Percentiles rank a stretch among this genome's conserved stretches.
Evolutionary conservation across 1,284 basidiomycete genomes (phyloP).

Genomic region (Ceratobasidium sp.): DNA sequence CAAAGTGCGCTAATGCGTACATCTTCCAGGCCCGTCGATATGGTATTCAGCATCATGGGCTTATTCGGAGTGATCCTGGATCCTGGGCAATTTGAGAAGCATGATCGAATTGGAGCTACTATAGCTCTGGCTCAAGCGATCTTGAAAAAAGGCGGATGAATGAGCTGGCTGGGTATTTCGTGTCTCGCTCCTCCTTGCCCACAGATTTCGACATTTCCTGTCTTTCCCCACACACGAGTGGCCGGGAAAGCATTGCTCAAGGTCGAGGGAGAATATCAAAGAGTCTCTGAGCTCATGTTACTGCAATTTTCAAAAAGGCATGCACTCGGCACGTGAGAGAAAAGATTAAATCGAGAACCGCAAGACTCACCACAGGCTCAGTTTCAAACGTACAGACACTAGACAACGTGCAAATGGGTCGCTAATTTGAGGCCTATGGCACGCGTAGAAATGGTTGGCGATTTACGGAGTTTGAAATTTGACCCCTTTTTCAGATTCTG

Average conservation of each 20-base stretch:
- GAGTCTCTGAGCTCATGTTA: background rate
- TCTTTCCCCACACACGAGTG: background rate
- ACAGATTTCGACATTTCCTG: background rate
- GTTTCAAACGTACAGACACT: too few relatives aligned
- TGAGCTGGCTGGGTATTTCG: conserved; percentile 1
- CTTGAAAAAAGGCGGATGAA: background rate
- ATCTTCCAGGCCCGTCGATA: background rate
- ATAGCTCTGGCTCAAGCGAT: conserved; percentile 1
- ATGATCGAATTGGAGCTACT: background rate
- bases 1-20: background rate
- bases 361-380: too few relatives aligned
- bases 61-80: conserved; percentile 2
- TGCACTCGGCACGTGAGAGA: too few relatives aligned
- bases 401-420: too few relatives aligned
- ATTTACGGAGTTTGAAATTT: too few relatives aligned
- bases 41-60: conserved; percentile 16
- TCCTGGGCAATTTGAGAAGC: background rate
- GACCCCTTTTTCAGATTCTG: too few relatives aligned
- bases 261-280: background rate
- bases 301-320: too few relatives aligned
- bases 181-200: background rate
- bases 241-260: background rate
- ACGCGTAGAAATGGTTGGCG: too few relatives aligned
- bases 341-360: too few relatives aligned
- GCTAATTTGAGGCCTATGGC: too few relatives aligned